These are phyloP conservation scores for Gastrolobium villosum DNA, from an alignment of 306 rosid species.

Conservation along the genomic window DNA sequence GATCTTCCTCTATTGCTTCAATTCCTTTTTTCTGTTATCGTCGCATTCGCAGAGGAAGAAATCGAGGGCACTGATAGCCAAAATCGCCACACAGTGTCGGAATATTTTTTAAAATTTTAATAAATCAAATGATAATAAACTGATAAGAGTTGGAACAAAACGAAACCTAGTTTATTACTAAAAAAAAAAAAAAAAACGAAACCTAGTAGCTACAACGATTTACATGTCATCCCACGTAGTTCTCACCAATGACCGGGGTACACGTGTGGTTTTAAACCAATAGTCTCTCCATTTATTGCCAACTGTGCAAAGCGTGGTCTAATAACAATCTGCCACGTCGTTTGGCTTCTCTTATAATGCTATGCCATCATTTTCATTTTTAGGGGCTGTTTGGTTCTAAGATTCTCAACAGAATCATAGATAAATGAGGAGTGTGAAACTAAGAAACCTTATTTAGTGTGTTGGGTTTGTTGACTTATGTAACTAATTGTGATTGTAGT, in stretches of 20 bases:
- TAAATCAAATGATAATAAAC: background rate
- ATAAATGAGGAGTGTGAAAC: too few relatives aligned
- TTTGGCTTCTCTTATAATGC: too few relatives aligned
- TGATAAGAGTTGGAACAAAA: background rate
- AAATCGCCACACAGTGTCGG: background rate
- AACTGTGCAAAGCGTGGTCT: background rate
- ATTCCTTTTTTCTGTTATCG: background rate
- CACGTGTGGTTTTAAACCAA: conserved; percentile 52
- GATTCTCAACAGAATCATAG: too few relatives aligned
- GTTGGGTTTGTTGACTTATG: too few relatives aligned
- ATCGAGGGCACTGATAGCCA: background rate
- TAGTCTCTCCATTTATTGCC: background rate
- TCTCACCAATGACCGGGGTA: conserved; percentile 36
- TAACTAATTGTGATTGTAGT: too few relatives aligned
- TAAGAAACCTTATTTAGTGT: too few relatives aligned
- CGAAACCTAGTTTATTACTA: background rate
- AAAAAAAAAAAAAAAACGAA: too few relatives aligned
- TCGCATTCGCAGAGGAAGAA: conserved; percentile 34
- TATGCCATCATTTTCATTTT: conserved; percentile 4
- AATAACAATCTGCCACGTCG: conserved; percentile 42
- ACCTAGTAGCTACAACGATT: background rate
- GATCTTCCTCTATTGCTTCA: background rate
- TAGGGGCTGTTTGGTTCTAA: too few relatives aligned
- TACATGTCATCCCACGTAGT: conserved; percentile 66
- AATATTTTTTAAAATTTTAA: background rate